Base-by-base conservation (phyloP, 2,329 filamentous ascomycete species). In the Sordariomycetes sp. region DNA sequence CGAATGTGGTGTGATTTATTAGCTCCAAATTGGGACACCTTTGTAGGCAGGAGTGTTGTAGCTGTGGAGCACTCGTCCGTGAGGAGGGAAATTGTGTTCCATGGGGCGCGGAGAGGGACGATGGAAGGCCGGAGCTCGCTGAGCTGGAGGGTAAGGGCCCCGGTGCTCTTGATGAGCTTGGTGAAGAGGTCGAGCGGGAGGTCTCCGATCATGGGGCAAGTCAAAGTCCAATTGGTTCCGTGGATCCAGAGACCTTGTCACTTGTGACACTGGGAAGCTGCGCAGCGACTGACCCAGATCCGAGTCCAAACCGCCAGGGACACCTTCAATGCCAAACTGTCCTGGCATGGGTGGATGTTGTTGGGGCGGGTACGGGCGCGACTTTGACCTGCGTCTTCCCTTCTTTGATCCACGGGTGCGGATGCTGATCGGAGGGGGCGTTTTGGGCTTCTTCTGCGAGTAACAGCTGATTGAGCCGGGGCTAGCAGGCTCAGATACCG, bases 31-130 rank as follows among this genome's bases (percentile, higher is more conserved):
- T 0, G 70, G 71, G 4, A 58, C 63, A 23, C 67, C 61, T 19
- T 61, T 61, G 44, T 76, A 75, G 6, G 71, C 68, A 5, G 71
- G 70, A 4, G 71, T 72, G 46, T 74, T 72, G 44, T 75, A 74
- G 50, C 70, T 75, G 51, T 75, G 72, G 8, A 75, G 53, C 9
- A 75, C 58, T 2, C 70, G 68, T 10, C 25, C 35, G 20, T 30
- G 10, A 48, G 34, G 7, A 43, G 39, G n/a, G n/a, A n/a, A n/a
- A n/a, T n/a, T n/a, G n/a, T n/a, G n/a, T n/a, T n/a, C n/a, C n/a
- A n/a, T n/a, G n/a, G n/a, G n/a, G n/a, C n/a, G n/a, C n/a, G n/a
- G n/a, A n/a, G n/a, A n/a, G n/a, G 30, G 30, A n/a, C 18, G 29
- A n/a, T 31, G 29, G 9, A 31, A 31, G 9, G 29, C n/a, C n/a